A percentile compares a stretch with the other conserved stretches of the same genome.
These are phyloP conservation scores for Fraxinus dipetala DNA, from an alignment of 305 asterid species.

Conservation along the genomic window DNA sequence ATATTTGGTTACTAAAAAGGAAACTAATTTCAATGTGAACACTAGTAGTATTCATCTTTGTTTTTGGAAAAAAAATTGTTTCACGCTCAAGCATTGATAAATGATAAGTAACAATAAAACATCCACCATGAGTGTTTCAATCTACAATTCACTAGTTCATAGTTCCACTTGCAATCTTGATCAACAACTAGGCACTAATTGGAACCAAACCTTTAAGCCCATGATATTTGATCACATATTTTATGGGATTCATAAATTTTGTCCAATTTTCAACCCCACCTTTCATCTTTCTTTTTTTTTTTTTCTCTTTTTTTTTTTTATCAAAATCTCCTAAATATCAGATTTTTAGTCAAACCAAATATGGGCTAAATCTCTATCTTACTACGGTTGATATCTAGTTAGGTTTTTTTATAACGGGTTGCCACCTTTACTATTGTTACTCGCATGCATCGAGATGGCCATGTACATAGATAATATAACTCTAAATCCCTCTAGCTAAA, in stretches of 20 bases:
- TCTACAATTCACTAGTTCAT: not conserved
- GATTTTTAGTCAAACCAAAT: too few relatives aligned
- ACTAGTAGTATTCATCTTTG: not conserved
- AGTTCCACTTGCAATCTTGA: not conserved
- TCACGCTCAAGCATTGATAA: not conserved
- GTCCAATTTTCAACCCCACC: too few relatives aligned
- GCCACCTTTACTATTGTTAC: not conserved
- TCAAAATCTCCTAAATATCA: too few relatives aligned
- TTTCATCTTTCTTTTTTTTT: too few relatives aligned
- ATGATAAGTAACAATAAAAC: not conserved
- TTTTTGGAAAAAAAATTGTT: not conserved
- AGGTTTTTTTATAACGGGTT: not conserved
- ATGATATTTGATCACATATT: too few relatives aligned
- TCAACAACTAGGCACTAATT: not conserved
- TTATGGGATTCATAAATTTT: too few relatives aligned
- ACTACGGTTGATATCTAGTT: not conserved
- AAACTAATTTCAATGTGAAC: not conserved
- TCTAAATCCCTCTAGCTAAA: not conserved
- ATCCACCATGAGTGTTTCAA: not conserved
- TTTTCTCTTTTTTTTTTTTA: too few relatives aligned
- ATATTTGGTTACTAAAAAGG: not conserved
- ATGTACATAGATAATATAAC: not conserved
- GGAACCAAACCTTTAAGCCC: not conserved
- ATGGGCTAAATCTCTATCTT: not conserved
- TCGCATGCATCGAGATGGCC: not conserved